These are phyloP conservation scores for Sordariomycetes sp. DNA, from an alignment of 2,329 filamentous ascomycete genomes.

Conservation along the genomic window DNA sequence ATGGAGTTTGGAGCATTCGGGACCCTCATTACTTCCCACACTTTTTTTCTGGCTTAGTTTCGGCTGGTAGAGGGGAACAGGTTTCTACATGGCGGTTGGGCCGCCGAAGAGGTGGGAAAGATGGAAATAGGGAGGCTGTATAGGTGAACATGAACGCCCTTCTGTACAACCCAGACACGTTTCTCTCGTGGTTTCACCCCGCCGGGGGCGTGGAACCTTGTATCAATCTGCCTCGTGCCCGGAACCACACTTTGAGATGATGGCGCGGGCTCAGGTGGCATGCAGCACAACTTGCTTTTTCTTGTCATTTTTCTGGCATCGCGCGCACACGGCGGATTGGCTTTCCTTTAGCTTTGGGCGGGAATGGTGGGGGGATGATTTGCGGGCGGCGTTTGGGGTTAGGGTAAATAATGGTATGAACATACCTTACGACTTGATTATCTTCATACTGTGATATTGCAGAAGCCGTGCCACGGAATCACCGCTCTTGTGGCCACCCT, in stretches of 20 bases:
- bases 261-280: neutral
- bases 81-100: neutral
- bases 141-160: neutral
- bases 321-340: neutral
- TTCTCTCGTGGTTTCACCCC: neutral
- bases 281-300: neutral
- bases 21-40: neutral
- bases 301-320: neutral
- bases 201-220: neutral
- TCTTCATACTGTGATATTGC: neutral
- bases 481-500: neutral
- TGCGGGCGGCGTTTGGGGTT: neutral
- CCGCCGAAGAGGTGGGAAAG: neutral
- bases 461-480: neutral
- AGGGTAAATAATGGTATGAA: neutral
- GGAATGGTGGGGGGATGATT: neutral
- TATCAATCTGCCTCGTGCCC: neutral
- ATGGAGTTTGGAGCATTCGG: neutral
- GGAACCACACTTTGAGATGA: neutral
- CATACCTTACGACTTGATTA: neutral
- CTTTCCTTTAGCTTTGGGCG: neutral
- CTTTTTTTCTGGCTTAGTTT: neutral
- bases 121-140: neutral
- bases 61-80: neutral
- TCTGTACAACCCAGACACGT: neutral